Conservation (phyloP, 2,329 filamentous ascomycete genomes). For the Phaeoacremonium minimum region DNA sequence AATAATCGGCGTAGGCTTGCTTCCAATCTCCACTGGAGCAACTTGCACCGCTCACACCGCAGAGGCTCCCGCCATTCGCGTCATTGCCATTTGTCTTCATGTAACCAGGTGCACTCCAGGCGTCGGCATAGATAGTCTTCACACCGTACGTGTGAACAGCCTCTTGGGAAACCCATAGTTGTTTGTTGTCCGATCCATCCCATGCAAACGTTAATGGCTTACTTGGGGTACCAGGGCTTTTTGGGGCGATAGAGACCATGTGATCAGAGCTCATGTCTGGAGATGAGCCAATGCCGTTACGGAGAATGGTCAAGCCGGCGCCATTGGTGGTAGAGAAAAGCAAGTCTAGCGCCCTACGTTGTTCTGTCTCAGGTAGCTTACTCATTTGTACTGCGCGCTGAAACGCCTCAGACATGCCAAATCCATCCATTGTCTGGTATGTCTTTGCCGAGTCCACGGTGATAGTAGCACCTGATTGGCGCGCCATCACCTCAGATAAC, state of each 20-base stretch:
- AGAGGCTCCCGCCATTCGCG: constrained; percentile 27
- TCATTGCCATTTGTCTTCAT: constrained; percentile 35
- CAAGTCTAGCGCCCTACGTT: constrained; percentile 33
- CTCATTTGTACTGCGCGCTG: constrained; percentile 18
- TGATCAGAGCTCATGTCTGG: constrained; percentile 31
- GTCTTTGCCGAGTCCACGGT: not conserved
- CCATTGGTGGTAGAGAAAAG: constrained; percentile 39
- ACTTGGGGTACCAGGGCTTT: constrained; percentile 25
- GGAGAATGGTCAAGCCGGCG: constrained; percentile 37
- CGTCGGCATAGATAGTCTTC: constrained; percentile 28
- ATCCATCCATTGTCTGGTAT: constrained; percentile 18
- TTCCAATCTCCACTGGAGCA: constrained; percentile 31
- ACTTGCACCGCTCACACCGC: constrained; percentile 24
- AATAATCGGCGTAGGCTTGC: constrained; percentile 35
- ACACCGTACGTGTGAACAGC: constrained; percentile 29
- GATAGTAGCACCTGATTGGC: not conserved
- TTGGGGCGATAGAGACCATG: constrained; percentile 32
- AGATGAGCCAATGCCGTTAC: constrained; percentile 39
- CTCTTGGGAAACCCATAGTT: constrained; percentile 41
- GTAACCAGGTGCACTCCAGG: constrained; percentile 34
- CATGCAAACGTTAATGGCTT: constrained; percentile 31
- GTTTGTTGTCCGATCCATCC: constrained; percentile 36
- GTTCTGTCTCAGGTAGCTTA: constrained; percentile 25
- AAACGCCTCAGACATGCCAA: constrained; percentile 26
- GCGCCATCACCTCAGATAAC: too few species aligned